Evolutionary conservation across 257 asterid genomes (phyloP).

Genomic region (Solanum bulbocastanum): DNA sequence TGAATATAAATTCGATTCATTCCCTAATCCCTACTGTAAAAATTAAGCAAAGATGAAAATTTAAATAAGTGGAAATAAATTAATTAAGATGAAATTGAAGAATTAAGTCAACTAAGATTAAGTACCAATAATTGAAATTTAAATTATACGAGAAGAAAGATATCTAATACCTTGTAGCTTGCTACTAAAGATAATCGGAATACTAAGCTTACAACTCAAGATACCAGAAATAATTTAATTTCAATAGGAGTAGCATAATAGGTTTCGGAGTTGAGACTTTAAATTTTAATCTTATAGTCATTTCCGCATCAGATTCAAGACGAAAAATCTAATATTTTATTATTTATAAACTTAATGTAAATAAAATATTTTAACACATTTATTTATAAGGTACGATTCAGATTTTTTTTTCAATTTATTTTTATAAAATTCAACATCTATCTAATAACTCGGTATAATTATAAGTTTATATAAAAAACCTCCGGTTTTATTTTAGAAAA

Average conservation of each 20-base stretch:
- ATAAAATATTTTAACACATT: too few species aligned
- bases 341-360: neutral
- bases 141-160: neutral
- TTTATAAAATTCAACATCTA: too few species aligned
- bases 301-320: neutral
- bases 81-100: too few species aligned
- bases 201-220: neutral
- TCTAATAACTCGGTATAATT: neutral
- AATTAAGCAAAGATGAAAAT: neutral
- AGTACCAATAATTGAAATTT: neutral
- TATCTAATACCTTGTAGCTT: neutral
- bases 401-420: too few species aligned
- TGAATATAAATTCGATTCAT: neutral
- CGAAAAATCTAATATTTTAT: too few species aligned
- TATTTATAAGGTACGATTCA: too few species aligned
- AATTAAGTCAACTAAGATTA: neutral
- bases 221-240: too few species aligned
- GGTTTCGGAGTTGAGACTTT: neutral
- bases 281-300: neutral
- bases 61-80: neutral
- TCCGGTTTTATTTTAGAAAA: neutral
- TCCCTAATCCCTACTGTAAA: neutral
- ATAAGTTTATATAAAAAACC: too few species aligned
- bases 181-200: too few species aligned
- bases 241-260: too few species aligned